These are phyloP conservation scores for Histomonas meleagridis DNA, from an alignment of 208 protist species.

Conservation along the genomic window DNA sequence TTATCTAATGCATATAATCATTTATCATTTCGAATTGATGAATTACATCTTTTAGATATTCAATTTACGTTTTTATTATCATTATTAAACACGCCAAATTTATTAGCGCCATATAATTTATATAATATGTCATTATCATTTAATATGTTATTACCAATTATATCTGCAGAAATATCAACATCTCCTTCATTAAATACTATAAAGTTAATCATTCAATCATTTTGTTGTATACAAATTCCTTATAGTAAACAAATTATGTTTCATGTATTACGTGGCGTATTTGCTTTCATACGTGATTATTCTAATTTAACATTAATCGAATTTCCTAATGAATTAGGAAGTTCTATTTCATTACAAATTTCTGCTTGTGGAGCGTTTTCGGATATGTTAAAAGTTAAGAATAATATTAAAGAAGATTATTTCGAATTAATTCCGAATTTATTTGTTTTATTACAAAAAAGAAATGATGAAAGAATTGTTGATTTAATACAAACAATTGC, in stretches of 20 bases:
- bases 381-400: conserved; percentile 17
- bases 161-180: conserved; percentile 2
- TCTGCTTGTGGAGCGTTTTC: conserved; percentile 5
- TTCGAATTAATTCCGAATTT: neutral
- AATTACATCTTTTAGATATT: neutral
- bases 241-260: neutral
- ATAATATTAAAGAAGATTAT: neutral
- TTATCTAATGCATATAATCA: neutral
- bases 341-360: neutral
- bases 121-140: neutral
- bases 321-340: neutral
- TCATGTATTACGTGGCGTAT: neutral
- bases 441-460: neutral
- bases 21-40: neutral
- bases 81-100: neutral
- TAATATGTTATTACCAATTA: neutral
- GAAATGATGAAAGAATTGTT: neutral
- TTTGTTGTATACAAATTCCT: neutral
- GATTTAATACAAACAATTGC: neutral
- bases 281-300: neutral
- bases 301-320: neutral
- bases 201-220: neutral
- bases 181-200: neutral
- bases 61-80: neutral
- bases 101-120: neutral